Evolutionary conservation across 192 early-diverging fungal species (phyloP), one percentile per base, ranked within the genome.

Genomic region (Spizellomyces sp.): DNA sequence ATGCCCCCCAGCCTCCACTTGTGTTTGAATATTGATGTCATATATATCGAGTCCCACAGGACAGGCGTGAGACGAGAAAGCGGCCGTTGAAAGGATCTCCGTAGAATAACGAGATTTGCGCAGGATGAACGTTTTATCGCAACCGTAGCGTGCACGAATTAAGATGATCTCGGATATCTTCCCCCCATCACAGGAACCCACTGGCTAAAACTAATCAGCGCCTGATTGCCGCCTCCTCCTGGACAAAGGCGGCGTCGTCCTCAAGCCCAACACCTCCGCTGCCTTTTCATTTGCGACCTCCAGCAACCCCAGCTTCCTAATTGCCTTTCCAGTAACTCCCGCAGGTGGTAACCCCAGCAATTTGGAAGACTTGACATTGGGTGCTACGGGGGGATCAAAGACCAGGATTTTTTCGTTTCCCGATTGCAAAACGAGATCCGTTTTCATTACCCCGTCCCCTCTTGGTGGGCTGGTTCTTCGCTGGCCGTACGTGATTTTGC

Each of bases 241-340:
- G 22, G 59, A 14, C 59, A 41, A 15, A 6, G 59, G 36, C n/a
- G 59, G 36, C 4, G 50, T 54, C 15, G 15, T 61, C 22, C 59
- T 17, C 43, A 70, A 17, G 8, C 70, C 70, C 61, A 72, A 48
- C 4, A 72, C 70, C 43, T 52, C 70, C 15, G 70, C 70, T 12
- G 70, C 61, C 48, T 72, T 72, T 22, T 65, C 70, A n/a, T 63
- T 63, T 41, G 70, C 52, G 27, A 64, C 62, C 43, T 42, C 62
- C 42, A 21, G 43, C 45, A 62, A n/a, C 8, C 69, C 69, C 58
- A 70, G 45, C 22, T 64, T 64, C 62, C 55, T 47, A 14, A 72
- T 52, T 1, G 62, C 15, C 15, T 52, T 48, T 15, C 62, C 70
- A 6, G 61, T 63, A 7, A 72, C 15, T 10, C 48, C 54, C 17